Percentiles rank a stretch among this genome's conserved stretches.
Conservation (phyloP, 495 filamentous ascomycete species). For the Penicillium chermesinum region DNA sequence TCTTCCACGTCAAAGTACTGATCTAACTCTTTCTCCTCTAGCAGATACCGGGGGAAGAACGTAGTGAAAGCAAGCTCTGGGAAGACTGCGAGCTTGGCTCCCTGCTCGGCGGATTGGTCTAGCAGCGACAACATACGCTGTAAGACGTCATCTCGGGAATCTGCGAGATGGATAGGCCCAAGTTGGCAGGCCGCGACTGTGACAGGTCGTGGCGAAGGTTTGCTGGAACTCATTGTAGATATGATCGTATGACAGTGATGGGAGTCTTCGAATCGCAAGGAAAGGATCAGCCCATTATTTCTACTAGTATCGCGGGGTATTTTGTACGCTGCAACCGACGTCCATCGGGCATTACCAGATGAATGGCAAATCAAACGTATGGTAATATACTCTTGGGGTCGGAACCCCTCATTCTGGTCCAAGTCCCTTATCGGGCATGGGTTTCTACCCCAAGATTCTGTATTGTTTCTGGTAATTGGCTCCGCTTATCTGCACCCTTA, state of each 20-base stretch:
- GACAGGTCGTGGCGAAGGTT: neutral
- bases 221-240: neutral
- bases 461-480: neutral
- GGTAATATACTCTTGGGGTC: neutral
- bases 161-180: slow-evolving; percentile 33
- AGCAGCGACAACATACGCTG: slow-evolving; percentile 40
- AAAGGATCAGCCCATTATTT: neutral
- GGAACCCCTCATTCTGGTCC: neutral
- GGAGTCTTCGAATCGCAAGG: neutral
- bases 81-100: slow-evolving; percentile 41
- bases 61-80: slow-evolving; percentile 46
- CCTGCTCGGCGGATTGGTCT: slow-evolving; percentile 26
- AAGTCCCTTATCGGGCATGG: neutral
- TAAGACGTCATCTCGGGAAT: slow-evolving; percentile 29
- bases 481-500: neutral
- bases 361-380: neutral
- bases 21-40: slow-evolving; percentile 32
- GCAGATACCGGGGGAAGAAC: slow-evolving; percentile 44
- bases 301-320: neutral
- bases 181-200: slow-evolving; percentile 41
- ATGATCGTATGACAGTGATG: neutral
- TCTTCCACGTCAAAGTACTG: slow-evolving; percentile 42
- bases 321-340: neutral
- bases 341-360: neutral
- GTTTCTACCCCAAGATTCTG: neutral